These are phyloP conservation scores for Fusarium oligoseptatum DNA, from an alignment of 2,329 filamentous ascomycete genomes.

Conservation along the genomic window DNA sequence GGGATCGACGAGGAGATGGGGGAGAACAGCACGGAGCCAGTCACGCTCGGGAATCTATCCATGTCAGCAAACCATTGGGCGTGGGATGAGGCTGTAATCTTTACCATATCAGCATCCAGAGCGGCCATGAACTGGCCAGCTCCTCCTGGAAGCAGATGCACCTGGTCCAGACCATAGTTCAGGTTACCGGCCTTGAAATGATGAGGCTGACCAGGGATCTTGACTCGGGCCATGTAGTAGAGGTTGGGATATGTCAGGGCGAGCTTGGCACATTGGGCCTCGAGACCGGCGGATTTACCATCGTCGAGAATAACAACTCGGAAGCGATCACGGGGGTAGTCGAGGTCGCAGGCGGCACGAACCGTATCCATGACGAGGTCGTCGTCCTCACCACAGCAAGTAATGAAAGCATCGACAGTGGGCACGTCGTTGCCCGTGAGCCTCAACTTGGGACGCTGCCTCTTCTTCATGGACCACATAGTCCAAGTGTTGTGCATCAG, in stretches of 20 bases:
- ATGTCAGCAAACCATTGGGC: slow-evolving; percentile 18
- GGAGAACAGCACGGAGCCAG: slow-evolving; percentile 71
- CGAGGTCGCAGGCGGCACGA: slow-evolving; percentile 65
- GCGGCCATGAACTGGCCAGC: slow-evolving; percentile 71
- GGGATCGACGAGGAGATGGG: slow-evolving; percentile 69
- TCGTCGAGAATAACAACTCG: slow-evolving; percentile 70
- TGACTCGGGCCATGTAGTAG: slow-evolving; percentile 65
- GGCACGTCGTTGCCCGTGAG: slow-evolving; percentile 63
- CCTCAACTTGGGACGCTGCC: slow-evolving; percentile 66
- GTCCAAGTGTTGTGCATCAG: slow-evolving; percentile 71
- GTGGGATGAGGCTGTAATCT: background rate
- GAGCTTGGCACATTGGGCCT: slow-evolving; percentile 54
- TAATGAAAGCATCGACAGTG: slow-evolving; percentile 69
- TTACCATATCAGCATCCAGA: slow-evolving; percentile 75
- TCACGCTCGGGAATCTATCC: slow-evolving; percentile 68
- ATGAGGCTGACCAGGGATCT: slow-evolving; percentile 62
- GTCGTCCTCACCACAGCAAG: slow-evolving; percentile 69
- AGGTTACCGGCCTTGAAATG: slow-evolving; percentile 76
- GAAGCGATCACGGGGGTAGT: slow-evolving; percentile 67
- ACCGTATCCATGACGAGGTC: slow-evolving; percentile 70
- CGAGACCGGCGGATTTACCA: slow-evolving; percentile 60
- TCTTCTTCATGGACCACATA: slow-evolving; percentile 68
- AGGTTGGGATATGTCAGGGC: slow-evolving; percentile 61
- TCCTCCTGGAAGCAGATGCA: slow-evolving; percentile 65
- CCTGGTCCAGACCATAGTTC: slow-evolving; percentile 69